Percentiles rank a stretch among this genome's conserved stretches.
These are phyloP conservation scores for Hypomyces perniciosus DNA, from an alignment of 2,329 filamentous ascomycete species.

Conservation along the genomic window DNA sequence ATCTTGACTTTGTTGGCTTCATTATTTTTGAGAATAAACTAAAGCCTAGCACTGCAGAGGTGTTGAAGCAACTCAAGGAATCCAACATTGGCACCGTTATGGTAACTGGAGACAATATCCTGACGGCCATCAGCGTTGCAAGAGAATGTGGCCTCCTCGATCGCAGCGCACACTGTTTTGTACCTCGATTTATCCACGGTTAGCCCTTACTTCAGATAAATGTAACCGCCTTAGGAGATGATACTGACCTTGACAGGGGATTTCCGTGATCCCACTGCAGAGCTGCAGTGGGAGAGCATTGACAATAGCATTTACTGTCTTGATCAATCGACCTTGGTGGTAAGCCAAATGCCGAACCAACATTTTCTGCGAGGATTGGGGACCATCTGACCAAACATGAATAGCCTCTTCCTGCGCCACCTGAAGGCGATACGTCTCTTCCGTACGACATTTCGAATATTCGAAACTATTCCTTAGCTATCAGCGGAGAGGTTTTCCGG, in stretches of 20 bases:
- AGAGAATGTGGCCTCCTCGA: conserved; percentile 83
- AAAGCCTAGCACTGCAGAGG: conserved; percentile 75
- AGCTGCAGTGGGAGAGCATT: conserved; percentile 87
- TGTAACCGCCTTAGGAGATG: not conserved
- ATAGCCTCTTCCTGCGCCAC: conserved; percentile 64
- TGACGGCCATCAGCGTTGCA: conserved; percentile 93
- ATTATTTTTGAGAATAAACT: conserved; percentile 99
- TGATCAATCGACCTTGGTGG: conserved; percentile 69
- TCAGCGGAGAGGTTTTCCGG: conserved; percentile 90
- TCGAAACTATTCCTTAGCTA: conserved; percentile 79
- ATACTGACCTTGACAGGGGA: conserved; percentile 44
- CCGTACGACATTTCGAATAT: conserved; percentile 79
- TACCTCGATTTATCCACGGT: conserved; percentile 80
- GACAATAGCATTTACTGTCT: conserved; percentile 74
- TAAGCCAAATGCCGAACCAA: conserved; percentile 27
- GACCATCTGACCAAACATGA: conserved; percentile 5
- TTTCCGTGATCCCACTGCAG: conserved; percentile 64
- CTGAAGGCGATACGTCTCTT: conserved; percentile 71
- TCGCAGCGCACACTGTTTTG: conserved; percentile 78
- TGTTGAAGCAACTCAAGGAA: conserved; percentile 73
- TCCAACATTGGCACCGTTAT: conserved; percentile 88
- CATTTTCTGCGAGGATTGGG: not conserved
- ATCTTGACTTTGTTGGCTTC: conserved; percentile 85
- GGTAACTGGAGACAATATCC: conserved; percentile 97
- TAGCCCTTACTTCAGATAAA: conserved; percentile 11